phyloP scores from a whole-genome alignment of 768 basidiomycete genomes.

The Lyophyllum shimeji region DNA sequence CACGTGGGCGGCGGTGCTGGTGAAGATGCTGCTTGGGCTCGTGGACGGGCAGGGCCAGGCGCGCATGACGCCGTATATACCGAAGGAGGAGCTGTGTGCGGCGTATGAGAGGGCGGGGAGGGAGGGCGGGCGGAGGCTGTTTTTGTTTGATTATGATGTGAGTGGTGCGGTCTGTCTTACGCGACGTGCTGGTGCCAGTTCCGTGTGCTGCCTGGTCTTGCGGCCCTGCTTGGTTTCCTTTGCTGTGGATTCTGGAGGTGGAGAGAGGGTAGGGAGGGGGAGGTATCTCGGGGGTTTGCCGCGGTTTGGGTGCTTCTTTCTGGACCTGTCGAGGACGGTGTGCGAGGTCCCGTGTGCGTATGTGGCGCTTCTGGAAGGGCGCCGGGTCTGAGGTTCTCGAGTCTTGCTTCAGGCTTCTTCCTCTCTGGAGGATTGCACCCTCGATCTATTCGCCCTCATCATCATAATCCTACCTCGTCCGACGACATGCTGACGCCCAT shows the following conservation, averaged over 20 bases:
- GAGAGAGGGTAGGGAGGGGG: no score
- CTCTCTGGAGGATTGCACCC: background rate
- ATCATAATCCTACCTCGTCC: background rate
- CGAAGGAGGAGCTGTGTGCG: conserved; percentile 54
- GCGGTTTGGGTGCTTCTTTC: no score
- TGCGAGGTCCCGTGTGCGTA: no score
- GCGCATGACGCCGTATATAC: conserved; percentile 82
- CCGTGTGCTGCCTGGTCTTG: no score
- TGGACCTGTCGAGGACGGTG: no score
- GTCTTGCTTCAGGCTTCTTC: background rate
- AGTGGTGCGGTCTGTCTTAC: no score
- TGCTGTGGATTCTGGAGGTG: no score
- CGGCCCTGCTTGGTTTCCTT: no score
- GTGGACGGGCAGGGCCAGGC: conserved; percentile 78
- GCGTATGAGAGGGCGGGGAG: conserved; percentile 72
- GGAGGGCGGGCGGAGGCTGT: conserved; percentile 80
- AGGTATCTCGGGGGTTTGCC: background rate
- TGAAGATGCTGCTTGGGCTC: conserved; percentile 84
- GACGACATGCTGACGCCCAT: background rate
- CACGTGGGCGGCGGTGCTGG: conserved; percentile 88
- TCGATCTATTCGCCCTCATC: background rate
- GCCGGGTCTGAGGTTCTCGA: no score
- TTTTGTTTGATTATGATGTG: conserved; percentile 96
- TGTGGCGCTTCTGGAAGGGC: no score
- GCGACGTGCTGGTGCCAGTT: no score